Conservation (phyloP, 2,329 filamentous ascomycete species). For the Bipolaris gigantea region DNA sequence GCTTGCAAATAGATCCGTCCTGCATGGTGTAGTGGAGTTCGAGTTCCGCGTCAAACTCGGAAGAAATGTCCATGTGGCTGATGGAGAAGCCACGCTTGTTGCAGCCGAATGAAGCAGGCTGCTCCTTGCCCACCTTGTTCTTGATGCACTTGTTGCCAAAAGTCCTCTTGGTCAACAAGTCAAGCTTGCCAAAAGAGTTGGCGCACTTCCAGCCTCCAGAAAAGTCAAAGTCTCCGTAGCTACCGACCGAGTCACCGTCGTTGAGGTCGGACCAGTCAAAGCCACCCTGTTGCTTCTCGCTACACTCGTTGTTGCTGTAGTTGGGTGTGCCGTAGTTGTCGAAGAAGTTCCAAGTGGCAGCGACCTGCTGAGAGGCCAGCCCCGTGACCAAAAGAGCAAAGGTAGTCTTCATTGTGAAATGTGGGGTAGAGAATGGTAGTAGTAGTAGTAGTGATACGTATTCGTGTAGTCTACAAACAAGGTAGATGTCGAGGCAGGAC, state of each 20-base stretch:
- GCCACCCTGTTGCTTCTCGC: conserved; percentile 66
- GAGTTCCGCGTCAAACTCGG: conserved; percentile 75
- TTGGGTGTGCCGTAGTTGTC: conserved; percentile 66
- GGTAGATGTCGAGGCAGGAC: conserved; percentile 23
- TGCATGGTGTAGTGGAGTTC: conserved; percentile 88
- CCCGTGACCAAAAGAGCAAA: conserved; percentile 52
- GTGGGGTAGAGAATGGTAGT: conserved; percentile 20
- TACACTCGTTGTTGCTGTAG: conserved; percentile 78
- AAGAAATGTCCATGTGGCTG: conserved; percentile 69
- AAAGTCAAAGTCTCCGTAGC: conserved; percentile 69
- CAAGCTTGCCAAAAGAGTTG: conserved; percentile 63
- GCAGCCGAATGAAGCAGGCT: conserved; percentile 69
- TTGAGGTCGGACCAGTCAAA: conserved; percentile 71
- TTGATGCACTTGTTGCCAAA: conserved; percentile 49
- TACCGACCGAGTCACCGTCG: conserved; percentile 53
- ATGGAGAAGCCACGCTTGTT: conserved; percentile 69
- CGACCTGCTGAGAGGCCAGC: conserved; percentile 50
- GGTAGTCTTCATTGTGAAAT: conserved; percentile 48
- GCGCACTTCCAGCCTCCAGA: conserved; percentile 69
- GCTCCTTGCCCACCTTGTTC: conserved; percentile 54
- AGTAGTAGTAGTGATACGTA: conserved; percentile 9
- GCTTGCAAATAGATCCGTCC: conserved; percentile 80
- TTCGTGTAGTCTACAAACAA: conserved; percentile 1
- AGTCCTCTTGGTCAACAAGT: conserved; percentile 52
- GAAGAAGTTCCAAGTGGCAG: conserved; percentile 55